Percentiles rank a stretch among this genome's conserved stretches.
Evolutionary conservation across 2,329 filamentous ascomycete species (phyloP).

Genomic region (Alternaria dauci): DNA sequence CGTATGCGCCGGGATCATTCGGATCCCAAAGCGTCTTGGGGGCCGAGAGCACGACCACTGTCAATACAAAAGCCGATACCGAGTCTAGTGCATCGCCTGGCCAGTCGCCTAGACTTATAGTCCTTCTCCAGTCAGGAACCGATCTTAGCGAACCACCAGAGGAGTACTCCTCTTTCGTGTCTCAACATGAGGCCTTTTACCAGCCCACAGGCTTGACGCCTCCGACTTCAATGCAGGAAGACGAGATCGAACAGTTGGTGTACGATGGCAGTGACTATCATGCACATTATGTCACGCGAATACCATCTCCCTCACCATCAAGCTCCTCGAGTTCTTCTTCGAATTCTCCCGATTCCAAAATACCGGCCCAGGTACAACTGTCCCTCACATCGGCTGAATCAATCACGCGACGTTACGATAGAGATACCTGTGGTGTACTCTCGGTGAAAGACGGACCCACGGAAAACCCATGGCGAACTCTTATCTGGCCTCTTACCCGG

Average conservation of each 20-base stretch:
- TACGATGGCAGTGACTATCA: constrained; percentile 48
- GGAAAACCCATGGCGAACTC: constrained; percentile 75
- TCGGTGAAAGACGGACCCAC: constrained; percentile 74
- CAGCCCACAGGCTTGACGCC: constrained; percentile 42
- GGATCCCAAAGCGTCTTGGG: constrained; percentile 53
- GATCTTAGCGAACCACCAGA: constrained; percentile 56
- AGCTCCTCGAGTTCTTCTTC: constrained; percentile 47
- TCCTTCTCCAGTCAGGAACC: constrained; percentile 59
- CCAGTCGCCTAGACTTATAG: constrained; percentile 59
- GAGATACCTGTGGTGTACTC: constrained; percentile 73
- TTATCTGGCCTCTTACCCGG: constrained; percentile 73
- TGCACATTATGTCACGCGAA: constrained; percentile 49
- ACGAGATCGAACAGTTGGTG: constrained; percentile 65
- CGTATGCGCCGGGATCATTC: constrained; percentile 46
- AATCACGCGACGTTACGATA: constrained; percentile 69
- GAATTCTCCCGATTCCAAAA: constrained; percentile 29
- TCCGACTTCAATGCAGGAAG: constrained; percentile 46
- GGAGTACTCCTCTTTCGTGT: constrained; percentile 45
- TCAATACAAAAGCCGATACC: constrained; percentile 38
- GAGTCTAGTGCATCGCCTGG: constrained; percentile 53
- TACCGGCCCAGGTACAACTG: constrained; percentile 59
- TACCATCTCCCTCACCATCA: constrained; percentile 49
- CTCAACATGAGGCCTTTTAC: constrained; percentile 49
- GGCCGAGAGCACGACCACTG: constrained; percentile 39
- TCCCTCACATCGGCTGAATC: constrained; percentile 65